Evolutionary conservation across 768 basidiomycete genomes (phyloP).

Genomic region (Crepidotus variabilis): DNA sequence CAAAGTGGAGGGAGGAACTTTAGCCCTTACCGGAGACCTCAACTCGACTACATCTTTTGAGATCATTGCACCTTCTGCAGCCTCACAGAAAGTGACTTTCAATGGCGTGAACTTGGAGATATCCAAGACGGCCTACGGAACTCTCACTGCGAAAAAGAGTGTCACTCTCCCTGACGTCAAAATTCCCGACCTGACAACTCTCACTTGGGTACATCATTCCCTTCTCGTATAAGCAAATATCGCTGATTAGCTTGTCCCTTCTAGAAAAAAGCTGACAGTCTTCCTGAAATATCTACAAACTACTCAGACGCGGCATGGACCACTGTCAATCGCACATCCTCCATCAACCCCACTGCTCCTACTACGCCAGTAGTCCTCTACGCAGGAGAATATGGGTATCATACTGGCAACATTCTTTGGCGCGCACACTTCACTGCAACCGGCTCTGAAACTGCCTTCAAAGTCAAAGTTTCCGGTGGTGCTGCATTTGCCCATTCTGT

Average conservation of each 20-base stretch:
- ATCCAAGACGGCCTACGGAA: slow-evolving; percentile 38
- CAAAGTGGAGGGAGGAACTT: slow-evolving; percentile 27
- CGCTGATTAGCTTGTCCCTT: neutral
- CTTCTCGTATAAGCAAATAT: neutral
- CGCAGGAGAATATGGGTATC: slow-evolving; percentile 47
- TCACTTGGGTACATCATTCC: slow-evolving; percentile 31
- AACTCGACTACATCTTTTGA: slow-evolving; percentile 41
- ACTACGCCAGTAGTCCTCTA: slow-evolving; percentile 41
- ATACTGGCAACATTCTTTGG: slow-evolving; percentile 51
- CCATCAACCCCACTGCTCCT: slow-evolving; percentile 34
- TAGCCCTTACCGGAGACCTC: slow-evolving; percentile 41
- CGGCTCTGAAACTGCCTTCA: slow-evolving; percentile 41
- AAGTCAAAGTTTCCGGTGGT: slow-evolving; percentile 38
- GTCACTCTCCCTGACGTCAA: slow-evolving; percentile 29
- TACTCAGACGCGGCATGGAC: slow-evolving; percentile 44
- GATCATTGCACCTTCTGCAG: slow-evolving; percentile 40
- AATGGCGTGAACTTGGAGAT: slow-evolving; percentile 33
- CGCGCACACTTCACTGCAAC: slow-evolving; percentile 46
- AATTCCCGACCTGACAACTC: slow-evolving; percentile 29
- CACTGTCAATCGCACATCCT: slow-evolving; percentile 34
- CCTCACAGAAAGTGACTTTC: slow-evolving; percentile 35
- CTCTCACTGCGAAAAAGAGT: slow-evolving; percentile 29
- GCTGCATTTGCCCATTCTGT: slow-evolving; percentile 45
- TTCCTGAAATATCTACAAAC: slow-evolving; percentile 34
- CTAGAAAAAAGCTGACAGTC: slow-evolving; percentile 38